Evolutionary conservation across 2,329 filamentous ascomycete species (phyloP), one percentile per base, ranked within the genome.

Genomic region (Penicillium palitans): DNA sequence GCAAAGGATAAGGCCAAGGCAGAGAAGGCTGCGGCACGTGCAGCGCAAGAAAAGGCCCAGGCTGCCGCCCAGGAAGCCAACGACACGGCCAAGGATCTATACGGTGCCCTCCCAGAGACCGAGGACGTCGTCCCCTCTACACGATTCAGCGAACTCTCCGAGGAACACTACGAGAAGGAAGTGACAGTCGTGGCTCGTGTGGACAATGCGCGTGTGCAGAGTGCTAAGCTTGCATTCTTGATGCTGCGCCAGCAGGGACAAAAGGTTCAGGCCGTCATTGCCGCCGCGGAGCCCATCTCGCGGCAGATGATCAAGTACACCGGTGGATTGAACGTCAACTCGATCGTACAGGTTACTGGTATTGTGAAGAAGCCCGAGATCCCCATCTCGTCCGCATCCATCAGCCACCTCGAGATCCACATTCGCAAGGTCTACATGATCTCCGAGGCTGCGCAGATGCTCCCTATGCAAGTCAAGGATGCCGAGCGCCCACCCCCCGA

Each of bases 241-340:
- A 91, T 95, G 79, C 83, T 98, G 67, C 85, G 91, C 63, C 84
- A 91, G 75, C 87, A 90, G 74, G 84, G 87, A 70, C 88, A 89
- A 81, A 89, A 87, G 27, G 88, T 97, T 40, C 93, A 97, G 80
- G 91, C 89, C 52, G 88, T 97, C 49, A 85, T 84, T 69, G 77
- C 81, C 72, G 85, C 91, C 69, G 86, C 82, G 37, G 78, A 73
- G 61, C 83, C 79, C 50, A 84, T 92, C 39, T 90, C 86, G 61
- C 88, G 87, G 74, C 91, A 90, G 77, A 98, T 98, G 93, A 90
- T 97, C 73, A 98, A 98, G 80, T 98, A 90, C 86, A 87, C 89
- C 50, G 86, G 85, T 48, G 83, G 80, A 44, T 78, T 96, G 66
- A 89, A 86, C 70, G 82, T 88, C 46, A 93, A 97, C 81, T 91